A percentile compares a stretch with the other conserved stretches of the same genome.
Conservation (phyloP, 805 yeast genomes). For the Suhomyces prunicola region DNA sequence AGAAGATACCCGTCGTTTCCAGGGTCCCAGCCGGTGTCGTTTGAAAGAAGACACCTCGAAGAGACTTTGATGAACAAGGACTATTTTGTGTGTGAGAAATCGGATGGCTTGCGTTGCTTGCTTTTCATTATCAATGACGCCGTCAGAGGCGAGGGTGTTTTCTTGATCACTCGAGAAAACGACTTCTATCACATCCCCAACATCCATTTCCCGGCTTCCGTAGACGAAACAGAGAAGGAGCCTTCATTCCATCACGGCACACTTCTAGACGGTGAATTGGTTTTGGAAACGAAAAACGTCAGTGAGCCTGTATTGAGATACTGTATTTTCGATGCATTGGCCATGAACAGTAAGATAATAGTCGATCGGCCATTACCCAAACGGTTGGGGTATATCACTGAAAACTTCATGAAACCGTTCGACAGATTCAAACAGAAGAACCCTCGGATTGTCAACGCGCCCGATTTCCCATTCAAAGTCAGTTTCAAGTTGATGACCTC, state of each 20-base stretch:
- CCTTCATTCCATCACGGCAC: slow-evolving; percentile 79
- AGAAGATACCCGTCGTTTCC: slow-evolving; percentile 63
- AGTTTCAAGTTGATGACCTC: slow-evolving; percentile 86
- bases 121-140: slow-evolving; percentile 66
- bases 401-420: slow-evolving; percentile 79
- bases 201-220: slow-evolving; percentile 73
- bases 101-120: slow-evolving; percentile 88
- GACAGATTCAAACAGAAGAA: slow-evolving; percentile 60
- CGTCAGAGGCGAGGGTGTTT: slow-evolving; percentile 81
- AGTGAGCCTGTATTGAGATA: slow-evolving; percentile 55
- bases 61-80: slow-evolving; percentile 65
- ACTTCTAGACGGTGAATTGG: slow-evolving; percentile 91
- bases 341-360: slow-evolving; percentile 71
- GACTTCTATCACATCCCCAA: slow-evolving; percentile 80
- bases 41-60: slow-evolving; percentile 68
- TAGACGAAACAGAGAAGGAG: slow-evolving; percentile 40
- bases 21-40: slow-evolving; percentile 95
- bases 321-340: slow-evolving; percentile 87
- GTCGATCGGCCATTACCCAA: slow-evolving; percentile 71
- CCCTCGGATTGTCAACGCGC: slow-evolving; percentile 67
- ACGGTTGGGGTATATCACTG: slow-evolving; percentile 82
- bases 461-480: slow-evolving; percentile 76
- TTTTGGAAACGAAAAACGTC: slow-evolving; percentile 64
- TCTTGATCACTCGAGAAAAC: slow-evolving; percentile 83
- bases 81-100: slow-evolving; percentile 92